Evolutionary conservation across 2,329 filamentous ascomycete genomes (phyloP), one percentile per base, ranked within the genome.

Genomic region (Hypoxylon sp.): DNA sequence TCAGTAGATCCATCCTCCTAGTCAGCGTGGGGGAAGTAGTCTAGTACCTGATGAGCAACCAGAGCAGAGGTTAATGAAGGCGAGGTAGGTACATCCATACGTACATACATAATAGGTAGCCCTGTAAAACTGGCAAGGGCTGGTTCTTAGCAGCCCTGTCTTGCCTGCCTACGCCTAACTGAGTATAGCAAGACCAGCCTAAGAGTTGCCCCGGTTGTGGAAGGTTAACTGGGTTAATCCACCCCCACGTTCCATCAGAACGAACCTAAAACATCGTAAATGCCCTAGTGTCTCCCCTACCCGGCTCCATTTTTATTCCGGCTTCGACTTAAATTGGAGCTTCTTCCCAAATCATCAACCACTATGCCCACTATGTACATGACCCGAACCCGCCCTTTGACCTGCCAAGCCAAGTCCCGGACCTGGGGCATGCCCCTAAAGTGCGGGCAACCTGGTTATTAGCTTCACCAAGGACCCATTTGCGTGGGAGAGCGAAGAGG

Each of bases 211-310:
- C 14, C 14, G 34, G 34, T 14, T 14, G 13, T 36, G 13, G 34
- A 38, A 38, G 38, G 14, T 43, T 19, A 38, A 14, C 13, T 7
- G 28, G 28, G 28, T 30, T 6, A 30, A 61, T 23, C 38, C 30
- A 69, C 63, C 63, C 67, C 67, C 67, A 67, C 67, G 56, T 10
- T 34, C 50, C 41, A 41, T 56, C 34, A 57, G 25, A 45, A 61
- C 32, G 36, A 60, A 69, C 59, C 46, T 60, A 66, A 66, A 68
- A 63, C 53, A 30, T 52, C 11, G n/a, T 23, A 55, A 67, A 56
- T 55, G 32, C 32, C 63, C 38, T 60, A 66, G 59, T 55, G 46
- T 34, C 17, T 30, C n/a, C 17, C n/a, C 21, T n/a, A n/a, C n/a
- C 34, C 49, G 34, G 59, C 36, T 64, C 64, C 60, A 56, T 36